Evolutionary conservation across 306 rosid genomes (phyloP), one percentile per base, ranked within the genome.

Genomic region (Rosa lucieae): DNA sequence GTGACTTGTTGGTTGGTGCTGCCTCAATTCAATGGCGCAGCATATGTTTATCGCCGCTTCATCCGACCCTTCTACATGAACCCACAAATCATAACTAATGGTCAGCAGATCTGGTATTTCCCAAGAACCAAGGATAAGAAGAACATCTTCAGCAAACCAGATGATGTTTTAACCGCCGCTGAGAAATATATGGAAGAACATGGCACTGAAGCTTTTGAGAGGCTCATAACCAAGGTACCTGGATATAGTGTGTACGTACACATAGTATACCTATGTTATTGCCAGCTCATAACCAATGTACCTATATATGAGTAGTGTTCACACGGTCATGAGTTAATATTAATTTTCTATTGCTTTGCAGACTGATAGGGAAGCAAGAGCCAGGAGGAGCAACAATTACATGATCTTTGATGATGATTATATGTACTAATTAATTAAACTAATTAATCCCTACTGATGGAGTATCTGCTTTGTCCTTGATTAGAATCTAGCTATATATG

Each of bases 21-120:
- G 70, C 97, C 98, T 78, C 94, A 95, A 44, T 95, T 92, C 77
- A 92, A 90, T 77, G 99, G 98, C 8, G 98, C 99, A 39, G 96
- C 99, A 11, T 78, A 91, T 75, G 98, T 95, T 68, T 95, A 95
- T 82, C 86, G 82, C 72, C 86, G 82, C 77, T 92, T 89, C 76
- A 84, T 91, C 77, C 87, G 94, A 58, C 97, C 98, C 13, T 88
- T 88, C 81, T 95, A 95, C 67, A 87, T 85, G 96, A 90, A 95
- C 82, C 97, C 99, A 52, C 92, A 87, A 79, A 69, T 77, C 66
- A 62, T 62, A 8, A 62, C 40, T 1, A 67, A 23, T 8, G 44
- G 86, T 59, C 74, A 70, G 37, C 92, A 85, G 58, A 83, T 93
- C 69, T 95, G 99, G 99, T 89, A 92, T 79, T 52, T 95, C 70